Conservation (phyloP, 2,329 filamentous ascomycete genomes). For the Penicillium palitans region DNA sequence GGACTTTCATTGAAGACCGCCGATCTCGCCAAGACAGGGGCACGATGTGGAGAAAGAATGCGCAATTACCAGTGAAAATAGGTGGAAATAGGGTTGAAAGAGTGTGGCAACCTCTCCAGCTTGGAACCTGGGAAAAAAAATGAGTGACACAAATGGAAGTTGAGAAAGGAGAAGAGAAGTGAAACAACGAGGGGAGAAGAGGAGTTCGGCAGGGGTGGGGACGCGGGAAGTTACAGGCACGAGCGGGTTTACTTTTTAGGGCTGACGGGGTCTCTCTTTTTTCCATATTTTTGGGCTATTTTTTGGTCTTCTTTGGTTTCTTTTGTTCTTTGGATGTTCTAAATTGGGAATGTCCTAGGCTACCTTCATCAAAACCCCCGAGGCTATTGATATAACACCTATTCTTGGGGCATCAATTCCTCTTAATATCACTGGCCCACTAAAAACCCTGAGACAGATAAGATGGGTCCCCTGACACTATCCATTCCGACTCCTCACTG, state of each 20-base stretch:
- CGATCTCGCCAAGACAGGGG: slow-evolving; percentile 26
- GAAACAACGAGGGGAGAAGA: slow-evolving; percentile 14
- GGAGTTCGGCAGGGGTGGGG: slow-evolving; percentile 2
- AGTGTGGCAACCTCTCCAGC: not conserved
- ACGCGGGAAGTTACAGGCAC: slow-evolving; percentile 10
- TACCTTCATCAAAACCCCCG: not conserved
- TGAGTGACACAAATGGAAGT: slow-evolving; percentile 7
- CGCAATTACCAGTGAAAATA: not conserved
- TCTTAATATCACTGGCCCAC: not conserved
- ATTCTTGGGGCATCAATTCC: not conserved
- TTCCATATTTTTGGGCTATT: not conserved
- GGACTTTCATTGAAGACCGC: slow-evolving; percentile 10
- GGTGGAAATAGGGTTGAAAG: slow-evolving; percentile 5
- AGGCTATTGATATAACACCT: not conserved
- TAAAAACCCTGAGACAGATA: not conserved
- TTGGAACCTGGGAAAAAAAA: not conserved
- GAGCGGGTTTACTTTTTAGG: not conserved
- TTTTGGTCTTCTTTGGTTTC: not conserved
- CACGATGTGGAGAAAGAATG: slow-evolving; percentile 22
- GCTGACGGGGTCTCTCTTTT: not conserved
- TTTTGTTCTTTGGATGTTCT: not conserved
- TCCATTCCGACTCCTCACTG: not conserved
- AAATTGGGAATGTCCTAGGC: not conserved
- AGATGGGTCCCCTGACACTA: not conserved
- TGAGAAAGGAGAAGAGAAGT: slow-evolving; percentile 13